phyloP scores from a whole-genome alignment of 2,329 filamentous ascomycete species.

The Rhynchosporium secalis region DNA sequence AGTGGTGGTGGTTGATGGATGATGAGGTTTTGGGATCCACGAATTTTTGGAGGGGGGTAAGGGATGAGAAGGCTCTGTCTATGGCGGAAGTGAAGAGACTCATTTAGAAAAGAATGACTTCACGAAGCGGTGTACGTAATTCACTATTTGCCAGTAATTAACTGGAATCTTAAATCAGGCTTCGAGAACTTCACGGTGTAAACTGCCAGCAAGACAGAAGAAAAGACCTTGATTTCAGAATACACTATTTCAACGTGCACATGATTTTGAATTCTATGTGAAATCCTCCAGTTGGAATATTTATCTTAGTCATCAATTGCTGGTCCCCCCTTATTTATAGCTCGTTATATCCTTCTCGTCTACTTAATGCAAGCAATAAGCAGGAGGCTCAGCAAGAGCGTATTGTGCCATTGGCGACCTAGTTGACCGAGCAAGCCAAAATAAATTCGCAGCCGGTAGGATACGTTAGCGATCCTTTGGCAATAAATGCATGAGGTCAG shows the following conservation, averaged over 20 bases:
- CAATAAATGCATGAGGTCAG: slow-evolving; percentile 58
- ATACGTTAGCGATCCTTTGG: slow-evolving; percentile 44
- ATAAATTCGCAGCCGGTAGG: slow-evolving; percentile 56
- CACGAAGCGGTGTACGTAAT: no score
- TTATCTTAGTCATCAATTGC: background rate
- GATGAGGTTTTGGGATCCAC: slow-evolving; percentile 35
- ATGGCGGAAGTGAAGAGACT: slow-evolving; percentile 3
- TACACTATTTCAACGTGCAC: no score
- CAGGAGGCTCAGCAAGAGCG: slow-evolving; percentile 41
- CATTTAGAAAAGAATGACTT: background rate
- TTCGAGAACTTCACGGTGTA: no score
- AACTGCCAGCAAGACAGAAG: no score
- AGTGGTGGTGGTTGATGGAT: slow-evolving; percentile 38
- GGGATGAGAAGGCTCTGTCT: slow-evolving; percentile 30
- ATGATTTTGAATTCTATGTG: no score
- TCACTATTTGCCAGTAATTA: no score
- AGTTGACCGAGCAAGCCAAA: slow-evolving; percentile 47
- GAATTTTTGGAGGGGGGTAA: slow-evolving; percentile 37
- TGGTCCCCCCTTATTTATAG: no score
- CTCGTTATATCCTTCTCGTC: background rate
- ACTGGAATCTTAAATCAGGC: no score
- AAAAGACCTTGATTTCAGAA: no score
- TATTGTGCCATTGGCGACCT: slow-evolving; percentile 40
- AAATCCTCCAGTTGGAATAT: background rate
- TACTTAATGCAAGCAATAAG: slow-evolving; percentile 44